Evolutionary conservation across 805 yeast species (phyloP), one percentile per base, ranked within the genome.

Genomic region (Cyberlindnera petersonii): DNA sequence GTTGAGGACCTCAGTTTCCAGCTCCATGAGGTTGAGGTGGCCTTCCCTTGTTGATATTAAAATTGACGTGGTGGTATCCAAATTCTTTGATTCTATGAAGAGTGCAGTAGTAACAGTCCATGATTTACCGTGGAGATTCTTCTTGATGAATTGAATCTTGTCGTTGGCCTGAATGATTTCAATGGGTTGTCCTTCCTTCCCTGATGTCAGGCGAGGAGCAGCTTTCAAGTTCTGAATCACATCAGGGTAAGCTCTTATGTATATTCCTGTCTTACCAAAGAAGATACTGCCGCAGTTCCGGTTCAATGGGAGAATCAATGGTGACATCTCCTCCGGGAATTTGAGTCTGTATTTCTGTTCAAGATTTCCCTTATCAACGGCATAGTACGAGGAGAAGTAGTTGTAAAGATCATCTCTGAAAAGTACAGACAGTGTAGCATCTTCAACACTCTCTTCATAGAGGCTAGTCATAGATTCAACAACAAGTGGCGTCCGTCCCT

Each of bases 391-490:
- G 10, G 33, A 35, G 34, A 35, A 42, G 26, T 37, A 46, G 24
- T 43, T 41, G 33, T 39, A 49, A 3, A 45, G 35, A 13, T 49
- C 53, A 37, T 49, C 50, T 27, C 46, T 39, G 28, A 39, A 40
- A 3, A 49, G 23, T 4, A 45, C 43, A 1, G 52, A 47, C 5
- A 49, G 26, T 4, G 49, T 37, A 3, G 30, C 20, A 10, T 40
- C 43, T 1, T 27, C 18, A 3, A 32, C 24, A 14, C 16, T 22
- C 9, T 40, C 47, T 20, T 39, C 49, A 23, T 42, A 40, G 26
- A 42, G 48, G 5, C 36, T 14, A 1, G 15, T 24, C 4, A 53
- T 49, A 4, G 40, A 31, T 15, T 48, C 53, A 4, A 48, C 11
- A 1, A 31, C 9, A 16, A 53, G 24, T 4, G 55, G 52, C 11